Evolutionary conservation across 768 basidiomycete genomes (phyloP), one percentile per base, ranked within the genome.

Genomic region (Tulasnella sp.): DNA sequence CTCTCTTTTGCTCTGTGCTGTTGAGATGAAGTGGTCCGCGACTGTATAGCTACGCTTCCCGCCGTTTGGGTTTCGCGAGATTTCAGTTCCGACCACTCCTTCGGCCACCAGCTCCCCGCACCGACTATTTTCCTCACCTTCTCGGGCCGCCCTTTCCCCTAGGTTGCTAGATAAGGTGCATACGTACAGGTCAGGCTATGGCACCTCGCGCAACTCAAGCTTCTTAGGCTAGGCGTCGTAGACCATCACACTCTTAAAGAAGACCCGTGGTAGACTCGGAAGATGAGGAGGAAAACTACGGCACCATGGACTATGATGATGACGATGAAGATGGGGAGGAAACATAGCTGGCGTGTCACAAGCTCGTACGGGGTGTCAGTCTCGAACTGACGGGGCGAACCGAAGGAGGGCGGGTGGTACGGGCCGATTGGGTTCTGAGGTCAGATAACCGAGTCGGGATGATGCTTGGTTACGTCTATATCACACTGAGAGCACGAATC

Each of bases 261-360:
- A 31, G 58, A 44, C 79, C 39, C 8, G 87, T 84, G 8, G 86
- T 85, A 3, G 87, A 85, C 27, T 36, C 34, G 34, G 75, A 75
- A 24, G 76, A 58, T 5, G 85, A 86, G 0, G 86, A 85, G 0
- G 85, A 85, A 52, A 85, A 86, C 4, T 82, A 83, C 6, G 86
- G 85, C 36, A 85, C 81, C 16, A 84, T 83, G 39, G 81, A 82
- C 46, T 83, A 85, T n/a, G n/a, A n/a, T 76, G 86, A 86, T n/a
- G 83, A 84, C n/a, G 85, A 86, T 27, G 75, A 77, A 46, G 71
- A 56, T 5, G 79, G 81, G 6, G 78, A 81, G 78, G 79, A 62
- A 79, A 72, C 77, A 79, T 34, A 74, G 76, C 56, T 40, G 42
- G 42, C 52, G 80, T 34, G 38, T 42, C 34, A 56, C 74, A 71